These are phyloP conservation scores for Coniferiporia sulphurascens DNA, from an alignment of 1,284 basidiomycete genomes.

Conservation along the genomic window DNA sequence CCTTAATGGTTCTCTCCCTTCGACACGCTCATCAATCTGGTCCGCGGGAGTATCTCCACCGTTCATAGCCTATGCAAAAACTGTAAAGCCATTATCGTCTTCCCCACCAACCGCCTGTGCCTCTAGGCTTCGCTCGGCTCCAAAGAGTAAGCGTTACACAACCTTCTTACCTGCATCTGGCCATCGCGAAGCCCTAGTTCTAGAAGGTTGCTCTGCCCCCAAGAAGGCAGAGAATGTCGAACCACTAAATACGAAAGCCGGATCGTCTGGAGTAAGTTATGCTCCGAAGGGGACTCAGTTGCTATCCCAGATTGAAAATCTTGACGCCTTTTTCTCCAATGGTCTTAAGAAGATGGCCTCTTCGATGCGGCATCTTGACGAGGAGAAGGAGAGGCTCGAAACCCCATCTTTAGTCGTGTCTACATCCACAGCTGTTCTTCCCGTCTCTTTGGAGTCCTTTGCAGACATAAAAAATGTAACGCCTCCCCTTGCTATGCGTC, in stretches of 20 bases:
- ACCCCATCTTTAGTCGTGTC: conserved; percentile 13
- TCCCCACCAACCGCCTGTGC: background rate
- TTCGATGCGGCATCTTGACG: conserved; percentile 5
- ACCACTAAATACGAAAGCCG: background rate
- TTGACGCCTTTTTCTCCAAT: conserved; percentile 15
- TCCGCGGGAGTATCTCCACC: conserved; percentile 7
- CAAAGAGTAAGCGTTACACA: conserved; percentile 3
- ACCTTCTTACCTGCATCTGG: background rate
- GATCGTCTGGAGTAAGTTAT: background rate
- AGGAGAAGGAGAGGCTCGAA: conserved; percentile 1
- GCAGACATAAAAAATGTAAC: background rate
- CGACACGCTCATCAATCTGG: conserved; percentile 14
- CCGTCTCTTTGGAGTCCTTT: conserved; percentile 11
- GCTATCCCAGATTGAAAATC: conserved; percentile 8
- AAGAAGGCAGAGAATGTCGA: conserved; percentile 6
- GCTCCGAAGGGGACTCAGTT: background rate
- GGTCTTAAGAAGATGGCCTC: conserved; percentile 15
- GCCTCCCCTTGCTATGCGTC: conserved; percentile 10
- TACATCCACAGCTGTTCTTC: conserved; percentile 8
- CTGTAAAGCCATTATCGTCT: background rate
- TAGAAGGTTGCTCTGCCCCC: conserved; percentile 11
- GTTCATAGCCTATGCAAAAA: background rate
- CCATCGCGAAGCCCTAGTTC: conserved; percentile 13
- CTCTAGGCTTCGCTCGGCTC: background rate
- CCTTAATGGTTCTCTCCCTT: conserved; percentile 13